These are phyloP conservation scores for Aspergillus sp. DNA, from an alignment of 2,329 filamentous ascomycete species.

Conservation along the genomic window DNA sequence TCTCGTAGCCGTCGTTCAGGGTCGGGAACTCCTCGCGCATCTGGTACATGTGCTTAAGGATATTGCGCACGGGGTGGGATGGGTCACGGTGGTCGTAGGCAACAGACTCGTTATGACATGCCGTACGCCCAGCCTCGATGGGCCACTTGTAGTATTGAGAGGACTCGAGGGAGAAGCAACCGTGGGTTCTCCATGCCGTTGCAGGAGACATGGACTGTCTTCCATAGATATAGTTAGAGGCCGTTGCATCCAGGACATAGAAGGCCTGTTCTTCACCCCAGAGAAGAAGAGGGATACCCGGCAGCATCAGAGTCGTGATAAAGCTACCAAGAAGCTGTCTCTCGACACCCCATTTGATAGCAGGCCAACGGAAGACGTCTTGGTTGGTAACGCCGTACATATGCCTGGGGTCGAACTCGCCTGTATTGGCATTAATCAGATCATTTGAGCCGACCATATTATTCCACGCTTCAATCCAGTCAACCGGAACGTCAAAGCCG, in stretches of 20 bases:
- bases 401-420: slow-evolving; percentile 62
- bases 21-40: slow-evolving; percentile 58
- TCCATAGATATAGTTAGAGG: slow-evolving; percentile 65
- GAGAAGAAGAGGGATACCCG: slow-evolving; percentile 59
- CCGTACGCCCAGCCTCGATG: slow-evolving; percentile 52
- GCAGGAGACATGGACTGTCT: slow-evolving; percentile 62
- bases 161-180: slow-evolving; percentile 59
- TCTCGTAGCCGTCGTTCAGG: slow-evolving; percentile 54
- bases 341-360: slow-evolving; percentile 57
- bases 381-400: slow-evolving; percentile 66
- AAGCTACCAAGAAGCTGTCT: slow-evolving; percentile 59
- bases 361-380: slow-evolving; percentile 65
- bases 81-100: slow-evolving; percentile 64
- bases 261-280: slow-evolving; percentile 68
- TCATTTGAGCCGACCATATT: slow-evolving; percentile 60
- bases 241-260: slow-evolving; percentile 64
- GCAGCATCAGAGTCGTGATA: slow-evolving; percentile 59
- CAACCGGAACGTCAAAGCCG: slow-evolving; percentile 53
- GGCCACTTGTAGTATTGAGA: slow-evolving; percentile 61
- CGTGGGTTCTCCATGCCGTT: slow-evolving; percentile 64
- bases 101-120: slow-evolving; percentile 58
- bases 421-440: slow-evolving; percentile 60
- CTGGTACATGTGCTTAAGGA: slow-evolving; percentile 62
- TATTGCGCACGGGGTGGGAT: slow-evolving; percentile 60
- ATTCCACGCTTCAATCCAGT: slow-evolving; percentile 59